These are phyloP conservation scores for Durotheca rogersii DNA, from an alignment of 495 filamentous ascomycete species.

Conservation along the genomic window DNA sequence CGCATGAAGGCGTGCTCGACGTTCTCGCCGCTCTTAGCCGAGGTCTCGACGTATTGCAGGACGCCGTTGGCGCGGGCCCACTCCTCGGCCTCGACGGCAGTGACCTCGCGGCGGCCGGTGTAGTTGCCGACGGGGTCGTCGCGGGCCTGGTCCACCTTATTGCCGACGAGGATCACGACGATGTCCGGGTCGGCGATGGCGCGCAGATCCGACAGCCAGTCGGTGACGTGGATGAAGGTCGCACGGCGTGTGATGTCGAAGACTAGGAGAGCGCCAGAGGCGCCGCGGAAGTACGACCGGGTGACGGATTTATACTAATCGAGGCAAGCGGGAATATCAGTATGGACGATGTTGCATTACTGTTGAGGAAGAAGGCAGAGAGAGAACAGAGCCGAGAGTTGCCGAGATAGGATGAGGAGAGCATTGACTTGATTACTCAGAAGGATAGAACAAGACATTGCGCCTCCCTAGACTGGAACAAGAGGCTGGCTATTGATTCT, in stretches of 20 bases:
- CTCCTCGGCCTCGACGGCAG: constrained; percentile 73
- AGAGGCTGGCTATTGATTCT: too few species aligned
- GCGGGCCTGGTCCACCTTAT: constrained; percentile 80
- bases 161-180: constrained; percentile 89
- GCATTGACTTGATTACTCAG: neutral
- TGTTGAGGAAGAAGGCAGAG: neutral
- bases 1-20: constrained; percentile 92
- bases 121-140: constrained; percentile 55
- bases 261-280: constrained; percentile 86
- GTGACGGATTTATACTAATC: constrained; percentile 82
- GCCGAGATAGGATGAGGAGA: neutral
- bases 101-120: constrained; percentile 61
- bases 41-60: constrained; percentile 91
- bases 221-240: constrained; percentile 82
- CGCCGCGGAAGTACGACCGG: constrained; percentile 91
- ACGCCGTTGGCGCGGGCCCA: constrained; percentile 84
- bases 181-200: constrained; percentile 93
- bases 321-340: too few species aligned
- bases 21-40: constrained; percentile 87
- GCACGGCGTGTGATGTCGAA: constrained; percentile 86
- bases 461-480: constrained; percentile 16
- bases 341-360: too few species aligned
- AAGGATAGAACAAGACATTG: neutral
- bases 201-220: constrained; percentile 90
- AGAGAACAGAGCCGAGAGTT: neutral